phyloP scores from a whole-genome alignment of 495 filamentous ascomycete genomes.

The Penicillium manginii region DNA sequence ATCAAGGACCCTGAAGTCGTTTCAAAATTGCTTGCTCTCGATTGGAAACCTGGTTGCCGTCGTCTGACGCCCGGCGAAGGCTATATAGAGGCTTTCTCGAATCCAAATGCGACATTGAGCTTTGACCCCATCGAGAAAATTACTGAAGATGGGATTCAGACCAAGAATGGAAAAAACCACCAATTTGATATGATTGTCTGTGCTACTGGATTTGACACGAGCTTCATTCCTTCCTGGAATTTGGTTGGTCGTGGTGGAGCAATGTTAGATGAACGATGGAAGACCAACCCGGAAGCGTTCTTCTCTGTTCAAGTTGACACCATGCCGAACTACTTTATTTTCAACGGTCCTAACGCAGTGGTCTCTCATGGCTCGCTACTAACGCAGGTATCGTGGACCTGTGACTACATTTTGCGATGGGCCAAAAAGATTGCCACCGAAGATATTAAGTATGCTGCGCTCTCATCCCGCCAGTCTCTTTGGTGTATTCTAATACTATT shows the following conservation, averaged over 20 bases:
- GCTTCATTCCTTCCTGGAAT: background rate
- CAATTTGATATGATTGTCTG: background rate
- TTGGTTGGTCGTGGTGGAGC: background rate
- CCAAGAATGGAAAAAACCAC: background rate
- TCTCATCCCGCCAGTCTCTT: background rate
- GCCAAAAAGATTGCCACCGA: constrained; percentile 11
- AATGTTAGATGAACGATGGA: constrained; percentile 1
- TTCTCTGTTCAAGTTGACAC: background rate
- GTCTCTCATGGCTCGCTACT: background rate
- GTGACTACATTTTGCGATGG: constrained; percentile 9
- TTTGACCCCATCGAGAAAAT: background rate
- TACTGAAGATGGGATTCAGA: background rate
- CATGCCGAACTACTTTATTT: background rate
- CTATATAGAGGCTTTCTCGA: background rate
- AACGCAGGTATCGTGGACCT: background rate
- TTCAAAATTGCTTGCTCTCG: background rate
- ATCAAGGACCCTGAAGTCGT: background rate
- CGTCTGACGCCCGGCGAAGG: background rate
- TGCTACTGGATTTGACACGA: background rate
- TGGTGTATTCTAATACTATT: background rate
- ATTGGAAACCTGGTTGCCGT: background rate
- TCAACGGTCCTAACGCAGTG: background rate
- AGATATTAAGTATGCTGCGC: constrained; percentile 11
- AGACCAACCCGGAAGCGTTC: background rate
- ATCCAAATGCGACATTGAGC: background rate